phyloP scores from a whole-genome alignment of 1,139 yeast genomes.

The Magnusiomyces tetraspermus region DNA sequence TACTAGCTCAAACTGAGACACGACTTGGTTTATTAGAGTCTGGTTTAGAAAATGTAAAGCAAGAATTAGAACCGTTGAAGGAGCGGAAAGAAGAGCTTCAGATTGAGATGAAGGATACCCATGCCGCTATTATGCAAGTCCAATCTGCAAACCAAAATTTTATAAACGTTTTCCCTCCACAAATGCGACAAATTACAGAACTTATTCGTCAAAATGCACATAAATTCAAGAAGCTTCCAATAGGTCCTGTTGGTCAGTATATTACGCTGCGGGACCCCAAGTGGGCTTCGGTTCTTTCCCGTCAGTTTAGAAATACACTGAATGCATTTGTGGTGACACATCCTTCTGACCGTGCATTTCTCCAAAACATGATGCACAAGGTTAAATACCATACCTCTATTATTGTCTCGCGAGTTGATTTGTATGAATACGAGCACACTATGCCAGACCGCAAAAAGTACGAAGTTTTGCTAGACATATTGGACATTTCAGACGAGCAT shows the following conservation, averaged over 20 bases:
- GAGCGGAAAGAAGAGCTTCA: not conserved
- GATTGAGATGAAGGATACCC: not conserved
- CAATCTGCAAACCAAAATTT: constrained; percentile 18
- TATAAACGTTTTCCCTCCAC: constrained; percentile 40
- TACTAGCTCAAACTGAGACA: constrained; percentile 1
- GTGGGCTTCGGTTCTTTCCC: constrained; percentile 59
- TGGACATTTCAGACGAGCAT: constrained; percentile 47
- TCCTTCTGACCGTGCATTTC: constrained; percentile 47
- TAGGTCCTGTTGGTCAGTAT: constrained; percentile 77
- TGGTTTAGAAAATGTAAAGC: not conserved
- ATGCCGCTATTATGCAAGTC: constrained; percentile 19
- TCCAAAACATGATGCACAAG: constrained; percentile 39
- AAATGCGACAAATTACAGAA: constrained; percentile 35
- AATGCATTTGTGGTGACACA: constrained; percentile 61
- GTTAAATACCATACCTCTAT: constrained; percentile 32
- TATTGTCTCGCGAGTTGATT: constrained; percentile 47
- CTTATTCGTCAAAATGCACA: constrained; percentile 33
- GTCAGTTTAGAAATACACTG: constrained; percentile 40
- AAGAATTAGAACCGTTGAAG: not conserved
- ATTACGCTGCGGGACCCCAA: constrained; percentile 49
- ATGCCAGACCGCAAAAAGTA: constrained; percentile 31
- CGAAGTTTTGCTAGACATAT: constrained; percentile 51
- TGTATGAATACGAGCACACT: constrained; percentile 41
- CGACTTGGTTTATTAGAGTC: not conserved
- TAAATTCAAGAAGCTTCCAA: constrained; percentile 42